A percentile compares a stretch with the other conserved stretches of the same genome.
Evolutionary conservation across 139 green algal species (phyloP).

Genomic region (Chlorella vulgaris): DNA sequence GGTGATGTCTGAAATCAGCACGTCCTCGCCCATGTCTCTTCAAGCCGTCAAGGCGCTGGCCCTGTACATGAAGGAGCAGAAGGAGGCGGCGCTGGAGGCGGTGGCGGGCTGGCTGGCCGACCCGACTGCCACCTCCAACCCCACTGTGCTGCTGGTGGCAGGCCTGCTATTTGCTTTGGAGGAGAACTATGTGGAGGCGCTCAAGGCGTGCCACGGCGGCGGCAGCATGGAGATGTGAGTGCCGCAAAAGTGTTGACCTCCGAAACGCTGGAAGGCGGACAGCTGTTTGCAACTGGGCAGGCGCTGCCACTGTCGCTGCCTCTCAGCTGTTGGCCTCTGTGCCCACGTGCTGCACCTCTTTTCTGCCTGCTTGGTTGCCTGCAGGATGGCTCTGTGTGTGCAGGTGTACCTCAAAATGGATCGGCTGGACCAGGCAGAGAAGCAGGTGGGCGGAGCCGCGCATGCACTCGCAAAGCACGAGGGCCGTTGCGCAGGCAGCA

Average conservation of each 20-base stretch:
- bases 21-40: constrained; percentile 74
- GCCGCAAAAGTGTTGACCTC: no score
- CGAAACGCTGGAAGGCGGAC: no score
- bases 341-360: no score
- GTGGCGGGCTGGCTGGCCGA: constrained; percentile 78
- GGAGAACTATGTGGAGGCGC: constrained; percentile 91
- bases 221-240: constrained; percentile 82
- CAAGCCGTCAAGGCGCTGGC: constrained; percentile 92
- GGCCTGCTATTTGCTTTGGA: constrained; percentile 81
- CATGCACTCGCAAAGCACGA: neutral
- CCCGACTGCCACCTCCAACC: constrained; percentile 74
- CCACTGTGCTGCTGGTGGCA: constrained; percentile 81
- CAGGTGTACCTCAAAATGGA: constrained; percentile 93
- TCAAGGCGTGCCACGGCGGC: constrained; percentile 84
- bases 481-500: neutral
- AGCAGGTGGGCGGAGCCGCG: constrained; percentile 45
- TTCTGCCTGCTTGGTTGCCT: neutral
- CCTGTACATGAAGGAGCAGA: constrained; percentile 70
- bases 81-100: constrained; percentile 4
- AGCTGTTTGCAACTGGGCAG: neutral
- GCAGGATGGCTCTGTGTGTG: constrained; percentile 75
- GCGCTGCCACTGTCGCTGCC: neutral
- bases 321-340: no score
- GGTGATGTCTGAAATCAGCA: constrained; percentile 87
- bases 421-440: constrained; percentile 89